Evolutionary conservation across 2,329 filamentous ascomycete genomes (phyloP), one percentile per base, ranked within the genome.

Genomic region (Verticillium dahliae): DNA sequence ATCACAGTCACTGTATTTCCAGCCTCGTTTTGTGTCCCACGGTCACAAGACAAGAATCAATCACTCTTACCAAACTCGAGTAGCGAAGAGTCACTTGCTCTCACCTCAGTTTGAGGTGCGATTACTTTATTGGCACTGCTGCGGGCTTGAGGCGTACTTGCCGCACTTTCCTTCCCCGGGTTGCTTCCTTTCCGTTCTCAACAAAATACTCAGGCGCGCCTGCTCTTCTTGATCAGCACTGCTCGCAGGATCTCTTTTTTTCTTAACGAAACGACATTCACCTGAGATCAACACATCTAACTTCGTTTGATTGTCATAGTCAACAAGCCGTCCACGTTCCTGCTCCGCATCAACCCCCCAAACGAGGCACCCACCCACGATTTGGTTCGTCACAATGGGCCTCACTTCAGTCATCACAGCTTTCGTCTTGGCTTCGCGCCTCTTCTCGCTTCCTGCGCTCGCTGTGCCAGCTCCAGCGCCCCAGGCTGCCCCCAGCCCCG

Each of bases 321-420:
- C 27, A 13, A 14, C 27, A 22, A 56, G 27, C 27, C 3, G 27
- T 31, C 27, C 38, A 56, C 41, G 39, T 18, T 13, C 27, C 18
- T 60, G 57, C 14, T 60, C 62, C 10, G 39, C 34, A 61, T 38
- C 63, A 59, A 31, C 56, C 62, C 58, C 38, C 39, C 34, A 50
- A 15, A 60, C 50, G 56, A 62, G 38, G 61, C 64, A 64, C 67
- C 68, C 65, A 56, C 61, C 63, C 60, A 62, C 62, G 67, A 71
- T 69, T 70, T 74, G 73, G 72, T 68, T 72, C 71, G 63, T 70
- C 70, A 75, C 71, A 68, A 80, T 79, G 78, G 78, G 77, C 62
- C 72, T 81, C 61, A 73, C 76, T 57, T 75, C 74, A 59, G 63
- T 80, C 64, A 63, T 80, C 63, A 75, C 77, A 60, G 70, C 77